Percentiles rank a stretch among this genome's conserved stretches.
These are phyloP conservation scores for Plasmopara muralis DNA, from an alignment of 352 stramenopile genomes.

Conservation along the genomic window DNA sequence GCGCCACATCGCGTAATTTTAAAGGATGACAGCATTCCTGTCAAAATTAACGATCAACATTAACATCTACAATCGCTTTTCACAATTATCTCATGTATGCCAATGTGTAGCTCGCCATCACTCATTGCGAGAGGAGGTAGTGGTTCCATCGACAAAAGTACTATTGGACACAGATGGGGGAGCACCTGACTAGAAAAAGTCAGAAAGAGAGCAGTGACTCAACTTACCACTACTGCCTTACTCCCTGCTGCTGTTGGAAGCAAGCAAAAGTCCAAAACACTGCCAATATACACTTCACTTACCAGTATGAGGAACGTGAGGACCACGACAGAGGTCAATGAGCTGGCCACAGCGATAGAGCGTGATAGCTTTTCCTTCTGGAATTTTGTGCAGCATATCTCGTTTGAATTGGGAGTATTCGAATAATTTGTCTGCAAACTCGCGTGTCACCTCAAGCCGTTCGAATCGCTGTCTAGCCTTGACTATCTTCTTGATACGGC, in stretches of 20 bases:
- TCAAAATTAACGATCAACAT: background rate
- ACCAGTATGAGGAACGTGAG: constrained; percentile 93
- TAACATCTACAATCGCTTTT: background rate
- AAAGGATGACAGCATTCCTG: constrained; percentile 90
- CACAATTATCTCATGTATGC: constrained; percentile 34
- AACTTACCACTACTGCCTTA: constrained; percentile 60
- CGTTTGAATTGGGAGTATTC: constrained; percentile 95
- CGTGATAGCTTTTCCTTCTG: constrained; percentile 87
- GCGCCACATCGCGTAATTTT: constrained; percentile 91
- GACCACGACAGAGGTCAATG: constrained; percentile 96
- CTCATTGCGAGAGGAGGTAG: constrained; percentile 72
- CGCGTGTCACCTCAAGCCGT: constrained; percentile 84
- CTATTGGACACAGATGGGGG: constrained; percentile 42
- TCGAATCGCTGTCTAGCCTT: constrained; percentile 90
- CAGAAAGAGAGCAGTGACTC: constrained; percentile 13
- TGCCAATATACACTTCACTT: constrained; percentile 22
- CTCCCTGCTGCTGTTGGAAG: constrained; percentile 73
- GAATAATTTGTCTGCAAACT: constrained; percentile 89
- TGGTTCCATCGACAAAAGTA: constrained; percentile 47
- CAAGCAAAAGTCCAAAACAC: constrained; percentile 44
- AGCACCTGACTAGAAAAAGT: constrained; percentile 2
- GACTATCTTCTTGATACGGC: constrained; percentile 94
- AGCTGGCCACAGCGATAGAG: constrained; percentile 97
- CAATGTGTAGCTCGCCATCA: constrained; percentile 74
- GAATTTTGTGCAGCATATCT: constrained; percentile 96